phyloP scores from a whole-genome alignment of 495 filamentous ascomycete species.

The Daldinia loculata region DNA sequence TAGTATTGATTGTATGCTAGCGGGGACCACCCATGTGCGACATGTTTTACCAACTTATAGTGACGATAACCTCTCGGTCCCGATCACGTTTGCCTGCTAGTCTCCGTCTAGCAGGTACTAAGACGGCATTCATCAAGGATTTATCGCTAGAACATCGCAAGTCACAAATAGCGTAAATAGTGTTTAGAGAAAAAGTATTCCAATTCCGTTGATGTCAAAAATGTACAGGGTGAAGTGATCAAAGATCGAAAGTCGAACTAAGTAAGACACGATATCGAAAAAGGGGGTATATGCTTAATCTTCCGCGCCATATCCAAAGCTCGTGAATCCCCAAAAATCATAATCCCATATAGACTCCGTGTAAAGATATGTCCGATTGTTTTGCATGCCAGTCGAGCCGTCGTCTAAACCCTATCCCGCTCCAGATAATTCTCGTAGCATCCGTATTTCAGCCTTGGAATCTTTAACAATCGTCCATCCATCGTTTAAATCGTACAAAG shows the following conservation, averaged over 20 bases:
- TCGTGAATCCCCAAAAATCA: slow-evolving; percentile 25
- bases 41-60: slow-evolving; percentile 26
- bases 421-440: slow-evolving; percentile 18
- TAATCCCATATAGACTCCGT: slow-evolving; percentile 42
- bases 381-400: slow-evolving; percentile 37
- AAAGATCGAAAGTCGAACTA: slow-evolving; percentile 26
- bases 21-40: slow-evolving; percentile 22
- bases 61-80: slow-evolving; percentile 34
- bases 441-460: slow-evolving; percentile 18
- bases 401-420: slow-evolving; percentile 38
- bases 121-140: not conserved
- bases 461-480: slow-evolving; percentile 32
- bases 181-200: slow-evolving; percentile 6
- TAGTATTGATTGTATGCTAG: slow-evolving; percentile 15
- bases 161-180: not conserved
- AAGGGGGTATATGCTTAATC: slow-evolving; percentile 45
- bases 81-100: slow-evolving; percentile 9
- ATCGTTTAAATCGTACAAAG: slow-evolving; percentile 29
- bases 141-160: slow-evolving; percentile 4
- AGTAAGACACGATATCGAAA: slow-evolving; percentile 24
- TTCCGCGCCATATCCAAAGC: slow-evolving; percentile 39
- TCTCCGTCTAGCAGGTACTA: slow-evolving; percentile 4
- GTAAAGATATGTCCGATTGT: slow-evolving; percentile 35
- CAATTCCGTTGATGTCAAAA: slow-evolving; percentile 32
- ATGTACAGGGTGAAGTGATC: slow-evolving; percentile 35